Percentiles rank a stretch among this genome's conserved stretches.
These are phyloP conservation scores for Pezicula carpinea DNA, from an alignment of 2,329 filamentous ascomycete genomes.

Conservation along the genomic window DNA sequence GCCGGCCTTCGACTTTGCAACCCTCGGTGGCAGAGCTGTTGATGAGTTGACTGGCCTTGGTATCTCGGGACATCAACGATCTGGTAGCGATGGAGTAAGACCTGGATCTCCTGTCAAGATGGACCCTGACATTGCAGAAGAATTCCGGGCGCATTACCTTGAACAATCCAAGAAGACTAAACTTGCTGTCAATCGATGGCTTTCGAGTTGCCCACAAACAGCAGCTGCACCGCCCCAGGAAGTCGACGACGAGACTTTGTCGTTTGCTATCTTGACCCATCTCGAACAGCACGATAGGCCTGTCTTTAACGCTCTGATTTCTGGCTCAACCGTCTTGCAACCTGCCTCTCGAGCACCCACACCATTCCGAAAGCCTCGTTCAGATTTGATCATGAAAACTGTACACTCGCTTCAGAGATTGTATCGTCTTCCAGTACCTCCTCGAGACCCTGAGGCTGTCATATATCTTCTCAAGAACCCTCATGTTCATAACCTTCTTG, in stretches of 20 bases:
- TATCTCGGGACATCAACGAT: constrained; percentile 42
- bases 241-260: constrained; percentile 88
- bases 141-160: constrained; percentile 88
- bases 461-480: constrained; percentile 83
- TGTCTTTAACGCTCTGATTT: constrained; percentile 76
- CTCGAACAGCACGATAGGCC: constrained; percentile 71
- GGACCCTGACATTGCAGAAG: constrained; percentile 89
- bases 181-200: constrained; percentile 86
- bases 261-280: constrained; percentile 89
- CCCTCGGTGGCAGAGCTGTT: constrained; percentile 55
- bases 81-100: constrained; percentile 56
- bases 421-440: constrained; percentile 68
- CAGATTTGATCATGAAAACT: constrained; percentile 70
- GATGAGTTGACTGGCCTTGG: constrained; percentile 51
- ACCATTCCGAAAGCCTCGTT: constrained; percentile 59
- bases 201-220: constrained; percentile 69
- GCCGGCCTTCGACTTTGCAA: constrained; percentile 78
- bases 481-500: constrained; percentile 76
- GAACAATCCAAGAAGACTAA: constrained; percentile 90
- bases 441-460: constrained; percentile 80
- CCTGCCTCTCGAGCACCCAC: constrained; percentile 62
- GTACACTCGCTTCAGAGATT: constrained; percentile 77
- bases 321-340: constrained; percentile 49
- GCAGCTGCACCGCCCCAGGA: constrained; percentile 76
- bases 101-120: constrained; percentile 66